Evolutionary conservation across 345 rosid species (phyloP).

Genomic region (Salix udensis): DNA sequence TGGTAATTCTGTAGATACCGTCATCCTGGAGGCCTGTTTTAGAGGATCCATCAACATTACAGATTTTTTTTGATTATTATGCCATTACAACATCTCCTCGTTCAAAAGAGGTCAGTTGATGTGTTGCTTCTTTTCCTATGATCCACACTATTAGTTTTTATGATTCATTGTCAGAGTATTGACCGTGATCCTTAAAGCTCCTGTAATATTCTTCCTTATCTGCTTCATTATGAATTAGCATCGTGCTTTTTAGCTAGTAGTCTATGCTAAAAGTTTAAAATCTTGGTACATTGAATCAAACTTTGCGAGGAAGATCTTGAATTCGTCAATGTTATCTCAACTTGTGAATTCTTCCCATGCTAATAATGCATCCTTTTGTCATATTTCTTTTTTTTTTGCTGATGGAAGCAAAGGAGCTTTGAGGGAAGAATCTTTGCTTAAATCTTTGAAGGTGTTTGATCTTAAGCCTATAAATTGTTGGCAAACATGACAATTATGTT

Average conservation of each 20-base stretch:
- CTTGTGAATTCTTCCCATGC: neutral
- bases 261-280: neutral
- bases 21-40: constrained; percentile 80
- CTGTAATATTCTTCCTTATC: neutral
- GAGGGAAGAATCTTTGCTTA: neutral
- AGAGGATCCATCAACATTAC: constrained; percentile 91
- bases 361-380: neutral
- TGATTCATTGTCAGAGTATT: neutral
- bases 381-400: neutral
- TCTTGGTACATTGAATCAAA: neutral
- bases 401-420: neutral
- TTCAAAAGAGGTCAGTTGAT: constrained; percentile 80
- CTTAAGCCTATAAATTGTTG: neutral
- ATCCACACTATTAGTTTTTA: neutral
- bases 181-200: neutral
- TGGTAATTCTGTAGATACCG: constrained; percentile 59
- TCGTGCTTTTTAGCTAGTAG: neutral
- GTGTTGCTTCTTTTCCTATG: neutral
- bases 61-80: constrained; percentile 94
- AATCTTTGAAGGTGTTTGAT: neutral
- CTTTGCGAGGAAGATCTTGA: neutral
- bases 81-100: constrained; percentile 65
- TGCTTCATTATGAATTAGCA: neutral
- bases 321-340: neutral
- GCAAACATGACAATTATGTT: neutral